phyloP scores from a whole-genome alignment of 2,329 filamentous ascomycete species.

The Cytospora leucostoma region DNA sequence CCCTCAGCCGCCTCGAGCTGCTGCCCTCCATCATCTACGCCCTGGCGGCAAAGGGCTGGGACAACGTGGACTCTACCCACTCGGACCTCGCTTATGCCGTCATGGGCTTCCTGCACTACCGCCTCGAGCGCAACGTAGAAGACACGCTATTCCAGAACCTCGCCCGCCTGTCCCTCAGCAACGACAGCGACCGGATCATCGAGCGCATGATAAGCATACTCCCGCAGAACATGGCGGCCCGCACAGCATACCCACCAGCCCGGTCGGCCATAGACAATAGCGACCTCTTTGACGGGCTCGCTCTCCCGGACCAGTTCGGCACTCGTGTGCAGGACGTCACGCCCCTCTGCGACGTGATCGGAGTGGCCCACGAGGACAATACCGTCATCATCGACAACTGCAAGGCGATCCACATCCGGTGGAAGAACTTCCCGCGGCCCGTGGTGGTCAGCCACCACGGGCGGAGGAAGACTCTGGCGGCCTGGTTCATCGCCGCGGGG shows the following conservation, averaged over 20 bases:
- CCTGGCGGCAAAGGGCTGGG: constrained; percentile 26
- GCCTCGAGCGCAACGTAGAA: constrained; percentile 30
- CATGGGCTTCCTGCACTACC: constrained; percentile 36
- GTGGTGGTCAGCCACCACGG: constrained; percentile 21
- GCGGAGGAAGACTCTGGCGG: constrained; percentile 15
- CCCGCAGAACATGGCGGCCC: constrained; percentile 18
- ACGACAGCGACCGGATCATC: constrained; percentile 37
- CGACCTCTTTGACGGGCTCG: constrained; percentile 30
- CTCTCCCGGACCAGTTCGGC: constrained; percentile 32
- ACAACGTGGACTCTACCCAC: constrained; percentile 19
- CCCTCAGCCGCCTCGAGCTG: constrained; percentile 34
- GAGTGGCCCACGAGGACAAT: constrained; percentile 34
- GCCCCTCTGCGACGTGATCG: constrained; percentile 37
- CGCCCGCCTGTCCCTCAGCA: constrained; percentile 36
- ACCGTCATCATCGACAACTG: constrained; percentile 36
- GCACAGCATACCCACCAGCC: not conserved
- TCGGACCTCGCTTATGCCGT: constrained; percentile 38
- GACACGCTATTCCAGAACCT: constrained; percentile 37
- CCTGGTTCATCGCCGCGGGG: constrained; percentile 27
- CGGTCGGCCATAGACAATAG: not conserved
- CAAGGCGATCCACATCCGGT: constrained; percentile 37
- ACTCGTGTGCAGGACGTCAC: constrained; percentile 38
- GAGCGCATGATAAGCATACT: constrained; percentile 36
- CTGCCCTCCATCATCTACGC: constrained; percentile 33
- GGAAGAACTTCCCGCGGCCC: constrained; percentile 36